phyloP scores from a whole-genome alignment of 2,329 filamentous ascomycete genomes.

The Colletotrichum phormii region DNA sequence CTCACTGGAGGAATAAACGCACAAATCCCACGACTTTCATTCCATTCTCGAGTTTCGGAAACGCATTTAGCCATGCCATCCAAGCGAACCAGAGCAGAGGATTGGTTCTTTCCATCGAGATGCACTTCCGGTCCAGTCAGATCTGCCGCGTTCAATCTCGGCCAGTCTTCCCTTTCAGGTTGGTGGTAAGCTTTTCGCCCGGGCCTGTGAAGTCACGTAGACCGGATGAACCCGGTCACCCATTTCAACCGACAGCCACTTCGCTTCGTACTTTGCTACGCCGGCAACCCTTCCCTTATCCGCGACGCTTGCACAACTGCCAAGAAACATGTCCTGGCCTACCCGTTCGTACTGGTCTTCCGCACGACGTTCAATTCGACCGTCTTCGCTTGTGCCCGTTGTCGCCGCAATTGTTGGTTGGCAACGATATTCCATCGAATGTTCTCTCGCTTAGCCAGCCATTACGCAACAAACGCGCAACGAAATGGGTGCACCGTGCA shows the following conservation, averaged over 20 bases:
- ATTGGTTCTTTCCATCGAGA: slow-evolving; percentile 30
- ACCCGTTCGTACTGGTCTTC: neutral
- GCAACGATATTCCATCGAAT: slow-evolving; percentile 12
- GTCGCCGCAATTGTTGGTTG: neutral
- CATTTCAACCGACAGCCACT: neutral
- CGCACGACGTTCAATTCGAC: neutral
- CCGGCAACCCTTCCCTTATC: neutral
- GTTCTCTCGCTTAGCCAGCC: slow-evolving; percentile 12
- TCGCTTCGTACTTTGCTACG: neutral
- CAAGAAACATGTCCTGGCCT: slow-evolving; percentile 5
- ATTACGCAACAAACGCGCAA: slow-evolving; percentile 16
- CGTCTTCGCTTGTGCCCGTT: neutral
- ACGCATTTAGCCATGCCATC: slow-evolving; percentile 13
- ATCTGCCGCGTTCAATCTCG: slow-evolving; percentile 34
- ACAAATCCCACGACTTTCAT: slow-evolving; percentile 25
- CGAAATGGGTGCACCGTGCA: neutral
- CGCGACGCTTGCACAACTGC: neutral
- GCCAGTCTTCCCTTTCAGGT: slow-evolving; percentile 36
- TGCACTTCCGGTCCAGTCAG: slow-evolving; percentile 23
- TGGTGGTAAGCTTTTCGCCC: slow-evolving; percentile 32
- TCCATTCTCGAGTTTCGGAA: neutral
- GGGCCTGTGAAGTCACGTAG: neutral
- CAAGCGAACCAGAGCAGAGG: neutral
- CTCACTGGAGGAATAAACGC: slow-evolving; percentile 30
- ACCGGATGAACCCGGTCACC: slow-evolving; percentile 33